Base-by-base conservation (phyloP, 2,329 filamentous ascomycete species). In the Seiridium cupressi region DNA sequence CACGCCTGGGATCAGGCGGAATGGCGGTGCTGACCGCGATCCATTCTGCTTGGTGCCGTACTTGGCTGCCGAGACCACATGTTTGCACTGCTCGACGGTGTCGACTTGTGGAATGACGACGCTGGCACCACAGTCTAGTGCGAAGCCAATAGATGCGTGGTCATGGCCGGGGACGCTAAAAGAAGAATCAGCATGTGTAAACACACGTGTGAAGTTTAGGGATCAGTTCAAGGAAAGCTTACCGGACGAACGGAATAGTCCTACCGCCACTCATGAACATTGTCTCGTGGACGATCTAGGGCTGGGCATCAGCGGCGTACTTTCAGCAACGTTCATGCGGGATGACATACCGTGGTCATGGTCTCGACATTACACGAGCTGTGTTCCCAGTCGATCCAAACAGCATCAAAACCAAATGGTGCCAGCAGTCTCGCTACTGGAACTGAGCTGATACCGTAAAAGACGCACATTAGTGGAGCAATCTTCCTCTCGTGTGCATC, bases 361-460 rank as follows among this genome's bases (percentile, higher is more conserved):
- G 78, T 81, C 69, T 81, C 79, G 34, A 80, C 73, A 57, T 75
- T 74, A 64, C 76, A 79, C 3, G 77, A 67, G 6, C 70, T 72
- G 67, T 81, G 79, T 65, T 81, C 79, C 79, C 78, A 80, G 70
- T 81, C 79, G 60, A 81, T 75, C 73, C 76, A 79, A 1, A 78
- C 72, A 7, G 70, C 61, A 61, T 82, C 79, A 56, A 70, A 81
- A 2, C 76, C 76, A 58, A 81, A 68, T 9, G 76, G 75, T 3
- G 79, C 77, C 13, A 77, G 64, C 54, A 77, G 69, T 34, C 78
- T 76, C 2, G 74, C 73, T 10, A 77, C 66, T 13, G 76, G 74
- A 0, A 78, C 60, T 8, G 73, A 74, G 59, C 73, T 73, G 11
- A 81, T 67, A 31, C 74, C 77, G 7, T 72, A 66, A 61, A 78